Evolutionary conservation across 495 filamentous ascomycete genomes (phyloP).

Genomic region (Penicillium verhagenii): DNA sequence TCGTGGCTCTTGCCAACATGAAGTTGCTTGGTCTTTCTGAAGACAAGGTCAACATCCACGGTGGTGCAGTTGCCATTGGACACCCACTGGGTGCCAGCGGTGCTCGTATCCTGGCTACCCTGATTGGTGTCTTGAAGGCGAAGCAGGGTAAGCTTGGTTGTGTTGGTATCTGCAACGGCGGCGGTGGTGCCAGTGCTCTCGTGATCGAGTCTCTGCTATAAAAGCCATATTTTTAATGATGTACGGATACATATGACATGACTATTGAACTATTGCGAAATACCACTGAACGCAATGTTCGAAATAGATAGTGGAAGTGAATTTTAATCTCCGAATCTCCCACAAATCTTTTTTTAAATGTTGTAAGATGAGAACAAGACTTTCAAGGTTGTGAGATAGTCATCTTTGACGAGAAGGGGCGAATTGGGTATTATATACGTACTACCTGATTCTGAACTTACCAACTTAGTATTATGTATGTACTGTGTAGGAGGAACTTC

Average conservation of each 20-base stretch:
- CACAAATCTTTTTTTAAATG: no score
- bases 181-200: slow-evolving; percentile 88
- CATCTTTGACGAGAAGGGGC: no score
- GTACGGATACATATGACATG: slow-evolving; percentile 32
- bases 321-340: no score
- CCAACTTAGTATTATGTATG: no score
- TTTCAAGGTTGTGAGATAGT: no score
- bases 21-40: slow-evolving; percentile 77
- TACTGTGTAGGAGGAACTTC: no score
- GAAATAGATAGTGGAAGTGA: slow-evolving; percentile 13
- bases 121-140: slow-evolving; percentile 83
- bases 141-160: slow-evolving; percentile 90
- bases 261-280: slow-evolving; percentile 8
- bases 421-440: no score
- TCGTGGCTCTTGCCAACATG: slow-evolving; percentile 93
- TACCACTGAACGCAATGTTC: slow-evolving; percentile 5
- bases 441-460: no score
- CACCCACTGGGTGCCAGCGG: slow-evolving; percentile 93
- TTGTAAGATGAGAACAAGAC: no score
- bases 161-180: slow-evolving; percentile 97
- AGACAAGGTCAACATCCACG: slow-evolving; percentile 92
- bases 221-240: slow-evolving; percentile 24
- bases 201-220: slow-evolving; percentile 68
- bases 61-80: slow-evolving; percentile 92
- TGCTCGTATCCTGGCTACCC: slow-evolving; percentile 87